Conservation (phyloP, 768 basidiomycete species). For the Kwoniella europaea region DNA sequence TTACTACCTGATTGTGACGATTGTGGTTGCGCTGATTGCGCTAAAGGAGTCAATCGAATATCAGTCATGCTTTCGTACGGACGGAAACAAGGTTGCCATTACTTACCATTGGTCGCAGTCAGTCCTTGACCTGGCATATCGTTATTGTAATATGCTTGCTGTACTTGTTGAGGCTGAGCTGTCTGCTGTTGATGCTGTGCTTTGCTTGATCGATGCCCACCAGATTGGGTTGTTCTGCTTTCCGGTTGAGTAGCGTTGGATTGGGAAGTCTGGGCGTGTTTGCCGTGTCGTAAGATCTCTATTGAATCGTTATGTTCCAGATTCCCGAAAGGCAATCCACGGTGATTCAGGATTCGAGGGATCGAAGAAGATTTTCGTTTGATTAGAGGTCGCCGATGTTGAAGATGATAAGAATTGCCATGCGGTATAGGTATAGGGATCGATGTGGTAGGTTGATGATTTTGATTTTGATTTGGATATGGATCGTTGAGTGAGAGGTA, state of each 20-base stretch:
- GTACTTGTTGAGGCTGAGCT: slow-evolving; percentile 37
- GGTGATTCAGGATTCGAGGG: slow-evolving; percentile 11
- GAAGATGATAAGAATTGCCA: not conserved
- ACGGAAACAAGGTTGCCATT: not conserved
- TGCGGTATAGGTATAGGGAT: slow-evolving; percentile 12
- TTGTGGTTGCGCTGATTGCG: slow-evolving; percentile 44
- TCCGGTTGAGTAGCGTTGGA: slow-evolving; percentile 27
- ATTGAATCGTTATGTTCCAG: slow-evolving; percentile 22
- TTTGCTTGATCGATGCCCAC: slow-evolving; percentile 54
- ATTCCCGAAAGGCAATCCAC: not conserved
- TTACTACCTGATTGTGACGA: slow-evolving; percentile 47
- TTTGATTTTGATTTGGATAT: slow-evolving; percentile 11
- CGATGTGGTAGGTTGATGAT: not conserved
- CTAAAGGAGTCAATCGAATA: slow-evolving; percentile 2
- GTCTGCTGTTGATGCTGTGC: slow-evolving; percentile 42
- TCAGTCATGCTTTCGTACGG: not conserved
- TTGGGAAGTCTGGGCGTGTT: slow-evolving; percentile 61
- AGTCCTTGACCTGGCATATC: slow-evolving; percentile 56
- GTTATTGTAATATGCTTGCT: slow-evolving; percentile 57
- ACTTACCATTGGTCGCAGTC: slow-evolving; percentile 43
- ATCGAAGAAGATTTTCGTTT: slow-evolving; percentile 37
- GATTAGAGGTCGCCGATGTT: slow-evolving; percentile 29
- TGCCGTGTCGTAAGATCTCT: slow-evolving; percentile 85
- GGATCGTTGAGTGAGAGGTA: slow-evolving; percentile 10
- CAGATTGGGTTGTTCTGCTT: slow-evolving; percentile 54